Conservation (phyloP, 176 grass and related monocot genomes). For the Urochloa ruziziensis region DNA sequence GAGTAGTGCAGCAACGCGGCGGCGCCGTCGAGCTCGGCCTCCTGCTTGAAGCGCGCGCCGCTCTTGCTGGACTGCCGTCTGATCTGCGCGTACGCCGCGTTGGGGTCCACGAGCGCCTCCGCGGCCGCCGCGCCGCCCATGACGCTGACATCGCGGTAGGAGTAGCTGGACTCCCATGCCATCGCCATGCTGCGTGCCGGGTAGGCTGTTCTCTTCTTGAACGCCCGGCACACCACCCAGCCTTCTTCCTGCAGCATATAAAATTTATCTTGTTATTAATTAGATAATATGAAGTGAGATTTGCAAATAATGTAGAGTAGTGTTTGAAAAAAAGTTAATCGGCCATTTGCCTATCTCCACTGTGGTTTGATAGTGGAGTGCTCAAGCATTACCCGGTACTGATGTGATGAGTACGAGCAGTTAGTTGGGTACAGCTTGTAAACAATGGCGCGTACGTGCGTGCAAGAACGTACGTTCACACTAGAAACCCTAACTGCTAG, state of each 20-base stretch:
- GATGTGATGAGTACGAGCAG: slow-evolving; percentile 29
- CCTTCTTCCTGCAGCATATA: slow-evolving; percentile 80
- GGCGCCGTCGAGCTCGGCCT: slow-evolving; percentile 50
- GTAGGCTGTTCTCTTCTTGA: slow-evolving; percentile 82
- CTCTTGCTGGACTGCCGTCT: slow-evolving; percentile 41
- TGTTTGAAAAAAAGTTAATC: slow-evolving; percentile 1
- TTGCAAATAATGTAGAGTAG: neutral
- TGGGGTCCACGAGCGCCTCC: slow-evolving; percentile 26
- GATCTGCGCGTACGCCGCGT: slow-evolving; percentile 46
- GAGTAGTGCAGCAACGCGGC: slow-evolving; percentile 48
- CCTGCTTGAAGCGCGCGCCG: slow-evolving; percentile 46
- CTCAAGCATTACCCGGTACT: slow-evolving; percentile 7
- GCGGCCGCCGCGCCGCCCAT: neutral
- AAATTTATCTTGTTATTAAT: neutral
- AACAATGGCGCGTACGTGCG: slow-evolving; percentile 32
- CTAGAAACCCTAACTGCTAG: slow-evolving; percentile 40
- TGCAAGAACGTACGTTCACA: slow-evolving; percentile 36
- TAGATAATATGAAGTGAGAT: neutral
- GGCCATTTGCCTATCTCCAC: neutral
- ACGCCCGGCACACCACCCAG: slow-evolving; percentile 93
- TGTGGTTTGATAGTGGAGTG: slow-evolving; percentile 20
- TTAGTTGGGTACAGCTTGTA: slow-evolving; percentile 39
- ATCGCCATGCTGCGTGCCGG: slow-evolving; percentile 47
- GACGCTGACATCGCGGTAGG: slow-evolving; percentile 41
- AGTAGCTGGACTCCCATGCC: slow-evolving; percentile 59